Percentiles rank a stretch among this genome's conserved stretches.
These are phyloP conservation scores for Hypomyces perniciosus DNA, from an alignment of 2,329 filamentous ascomycete genomes.

Conservation along the genomic window DNA sequence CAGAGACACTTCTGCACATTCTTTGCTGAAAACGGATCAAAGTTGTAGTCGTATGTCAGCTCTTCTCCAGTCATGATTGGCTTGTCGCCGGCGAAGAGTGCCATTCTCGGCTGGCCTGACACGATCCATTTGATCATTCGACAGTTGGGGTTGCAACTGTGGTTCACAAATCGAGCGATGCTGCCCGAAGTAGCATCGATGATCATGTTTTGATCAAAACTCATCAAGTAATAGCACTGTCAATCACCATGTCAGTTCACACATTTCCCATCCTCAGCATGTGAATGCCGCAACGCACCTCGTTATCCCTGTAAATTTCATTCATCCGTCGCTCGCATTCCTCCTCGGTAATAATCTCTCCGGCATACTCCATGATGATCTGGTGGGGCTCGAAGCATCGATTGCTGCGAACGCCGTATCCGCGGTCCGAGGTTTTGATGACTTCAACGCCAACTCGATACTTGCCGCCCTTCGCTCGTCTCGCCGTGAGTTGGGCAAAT, in stretches of 20 bases:
- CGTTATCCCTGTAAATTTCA: constrained; percentile 86
- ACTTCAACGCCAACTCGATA: constrained; percentile 94
- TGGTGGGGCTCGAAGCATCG: constrained; percentile 81
- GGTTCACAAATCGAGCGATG: constrained; percentile 96
- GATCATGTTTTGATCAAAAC: constrained; percentile 96
- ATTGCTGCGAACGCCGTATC: constrained; percentile 87
- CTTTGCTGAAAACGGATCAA: constrained; percentile 63
- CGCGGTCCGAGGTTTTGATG: constrained; percentile 80
- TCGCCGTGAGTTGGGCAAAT: constrained; percentile 72
- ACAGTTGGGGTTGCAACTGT: constrained; percentile 94
- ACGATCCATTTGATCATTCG: constrained; percentile 98
- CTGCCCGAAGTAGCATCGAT: constrained; percentile 95
- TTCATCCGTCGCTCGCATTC: constrained; percentile 94
- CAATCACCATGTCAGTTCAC: neutral
- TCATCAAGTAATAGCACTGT: constrained; percentile 97
- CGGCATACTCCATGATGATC: constrained; percentile 97
- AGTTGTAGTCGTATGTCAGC: constrained; percentile 86
- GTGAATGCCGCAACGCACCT: constrained; percentile 49
- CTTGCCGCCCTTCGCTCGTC: constrained; percentile 71
- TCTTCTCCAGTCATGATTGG: constrained; percentile 95
- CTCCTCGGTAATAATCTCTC: constrained; percentile 91
- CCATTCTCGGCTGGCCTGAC: constrained; percentile 88
- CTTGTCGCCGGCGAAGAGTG: constrained; percentile 82
- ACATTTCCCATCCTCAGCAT: too few species aligned
- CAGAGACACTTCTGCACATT: constrained; percentile 63